A percentile compares a stretch with the other conserved stretches of the same genome.
phyloP scores from a whole-genome alignment of 768 basidiomycete species.

The Phanerodontia chrysosporium region DNA sequence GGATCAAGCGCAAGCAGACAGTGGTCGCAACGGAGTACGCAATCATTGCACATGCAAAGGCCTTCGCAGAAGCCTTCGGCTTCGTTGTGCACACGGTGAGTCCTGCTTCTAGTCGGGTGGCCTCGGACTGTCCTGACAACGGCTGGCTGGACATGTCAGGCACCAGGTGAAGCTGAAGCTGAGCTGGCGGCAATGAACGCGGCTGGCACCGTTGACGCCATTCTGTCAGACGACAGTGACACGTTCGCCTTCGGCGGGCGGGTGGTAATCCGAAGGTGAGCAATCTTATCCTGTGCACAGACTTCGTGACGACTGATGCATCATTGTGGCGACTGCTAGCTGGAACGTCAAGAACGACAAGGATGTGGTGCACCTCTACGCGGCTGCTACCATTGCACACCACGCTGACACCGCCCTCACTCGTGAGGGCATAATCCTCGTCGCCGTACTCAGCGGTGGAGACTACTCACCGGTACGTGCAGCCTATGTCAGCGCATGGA shows the following conservation, averaged over 20 bases:
- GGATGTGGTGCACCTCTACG: neutral
- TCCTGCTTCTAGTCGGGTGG: too few relatives aligned
- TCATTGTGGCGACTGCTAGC: neutral
- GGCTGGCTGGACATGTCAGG: conserved; percentile 21
- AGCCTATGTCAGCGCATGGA: too few relatives aligned
- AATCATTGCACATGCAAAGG: conserved; percentile 21
- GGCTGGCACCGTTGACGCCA: conserved; percentile 35
- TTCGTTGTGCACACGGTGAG: conserved; percentile 30
- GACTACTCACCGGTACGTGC: conserved; percentile 51
- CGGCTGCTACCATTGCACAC: neutral
- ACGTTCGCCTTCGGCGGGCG: conserved; percentile 37
- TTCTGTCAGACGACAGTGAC: conserved; percentile 42
- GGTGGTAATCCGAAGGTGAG: conserved; percentile 30
- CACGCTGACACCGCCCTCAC: conserved; percentile 39
- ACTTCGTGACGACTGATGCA: neutral
- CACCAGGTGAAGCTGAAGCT: conserved; percentile 43
- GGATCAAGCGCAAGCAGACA: conserved; percentile 34
- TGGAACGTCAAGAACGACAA: neutral
- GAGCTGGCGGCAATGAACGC: conserved; percentile 36
- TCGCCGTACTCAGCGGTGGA: conserved; percentile 81
- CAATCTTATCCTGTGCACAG: neutral
- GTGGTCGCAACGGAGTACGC: conserved; percentile 27
- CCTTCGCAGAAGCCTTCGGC: conserved; percentile 39
- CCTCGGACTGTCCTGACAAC: neutral
- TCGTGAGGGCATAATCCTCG: conserved; percentile 66